Evolutionary conservation across 768 basidiomycete species (phyloP).

Genomic region (Lentinula edodes): DNA sequence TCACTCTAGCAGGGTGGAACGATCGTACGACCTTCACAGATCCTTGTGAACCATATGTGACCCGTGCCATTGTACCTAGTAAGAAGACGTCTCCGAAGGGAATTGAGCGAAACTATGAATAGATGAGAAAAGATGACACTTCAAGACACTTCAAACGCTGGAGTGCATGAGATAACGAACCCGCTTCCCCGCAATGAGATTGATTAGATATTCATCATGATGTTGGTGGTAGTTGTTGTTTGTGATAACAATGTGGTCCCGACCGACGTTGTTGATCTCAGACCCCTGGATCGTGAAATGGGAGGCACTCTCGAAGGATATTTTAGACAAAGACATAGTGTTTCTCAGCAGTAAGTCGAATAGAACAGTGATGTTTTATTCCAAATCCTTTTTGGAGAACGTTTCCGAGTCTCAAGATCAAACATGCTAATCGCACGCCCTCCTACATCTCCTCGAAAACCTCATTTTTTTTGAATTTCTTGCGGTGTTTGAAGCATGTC

Average conservation of each 20-base stretch:
- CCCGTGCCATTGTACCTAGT: not conserved
- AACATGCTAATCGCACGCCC: too few relatives aligned
- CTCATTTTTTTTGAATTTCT: too few relatives aligned
- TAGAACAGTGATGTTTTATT: not conserved
- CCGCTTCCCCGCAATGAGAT: not conserved
- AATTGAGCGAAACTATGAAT: not conserved
- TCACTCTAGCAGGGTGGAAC: not conserved
- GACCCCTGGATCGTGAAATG: not conserved
- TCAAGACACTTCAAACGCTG: not conserved
- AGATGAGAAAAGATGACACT: not conserved
- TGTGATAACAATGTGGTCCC: not conserved
- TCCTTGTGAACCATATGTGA: not conserved
- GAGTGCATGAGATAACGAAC: not conserved
- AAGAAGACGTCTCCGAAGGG: not conserved
- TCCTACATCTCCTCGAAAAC: too few relatives aligned
- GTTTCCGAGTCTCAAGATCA: not conserved
- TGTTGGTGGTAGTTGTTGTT: not conserved
- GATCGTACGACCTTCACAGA: not conserved
- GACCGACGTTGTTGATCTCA: not conserved
- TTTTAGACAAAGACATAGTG: not conserved
- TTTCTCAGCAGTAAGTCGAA: not conserved
- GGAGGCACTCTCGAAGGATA: not conserved
- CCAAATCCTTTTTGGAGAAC: not conserved
- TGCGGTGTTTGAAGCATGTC: too few relatives aligned
- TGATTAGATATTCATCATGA: not conserved